phyloP scores from a whole-genome alignment of 495 filamentous ascomycete genomes.

The Penicillium chermesinum region DNA sequence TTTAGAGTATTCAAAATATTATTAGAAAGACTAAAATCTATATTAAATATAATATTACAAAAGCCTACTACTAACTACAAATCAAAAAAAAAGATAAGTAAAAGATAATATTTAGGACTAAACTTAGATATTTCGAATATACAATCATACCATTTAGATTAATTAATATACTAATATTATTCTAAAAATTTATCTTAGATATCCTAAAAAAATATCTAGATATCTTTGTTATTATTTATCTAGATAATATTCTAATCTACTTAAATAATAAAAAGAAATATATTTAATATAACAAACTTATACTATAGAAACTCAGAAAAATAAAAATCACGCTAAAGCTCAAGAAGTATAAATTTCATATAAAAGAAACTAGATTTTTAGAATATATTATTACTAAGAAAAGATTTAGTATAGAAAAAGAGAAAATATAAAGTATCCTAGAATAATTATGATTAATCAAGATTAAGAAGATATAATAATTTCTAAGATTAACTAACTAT shows the following conservation, averaged over 20 bases:
- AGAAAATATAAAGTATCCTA: background rate
- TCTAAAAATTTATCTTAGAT: conserved; percentile 6
- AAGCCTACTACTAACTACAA: conserved; percentile 10
- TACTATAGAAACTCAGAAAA: background rate
- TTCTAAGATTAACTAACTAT: conserved; percentile 1
- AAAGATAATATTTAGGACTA: conserved; percentile 16
- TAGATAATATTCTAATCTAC: conserved; percentile 15
- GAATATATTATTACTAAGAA: conserved; percentile 4
- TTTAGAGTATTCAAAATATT: conserved; percentile 14
- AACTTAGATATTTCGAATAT: conserved; percentile 14
- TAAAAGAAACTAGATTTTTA: background rate
- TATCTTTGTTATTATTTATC: conserved; percentile 5
- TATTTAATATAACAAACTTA: conserved; percentile 3
- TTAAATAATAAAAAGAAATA: conserved; percentile 9
- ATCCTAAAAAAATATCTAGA: conserved; percentile 9
- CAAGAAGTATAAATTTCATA: conserved; percentile 1
- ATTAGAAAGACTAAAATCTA: conserved; percentile 19
- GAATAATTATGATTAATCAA: background rate
- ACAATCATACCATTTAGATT: conserved; percentile 15
- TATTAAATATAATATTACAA: conserved; percentile 22
- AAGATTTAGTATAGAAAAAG: conserved; percentile 1
- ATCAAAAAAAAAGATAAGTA: conserved; percentile 14
- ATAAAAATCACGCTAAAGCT: background rate
- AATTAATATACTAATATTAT: conserved; percentile 11
- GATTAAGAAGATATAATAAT: conserved; percentile 1